Percentiles rank a stretch among this genome's conserved stretches.
These are phyloP conservation scores for Xanthoconium purpureum DNA, from an alignment of 768 basidiomycete genomes.

Conservation along the genomic window DNA sequence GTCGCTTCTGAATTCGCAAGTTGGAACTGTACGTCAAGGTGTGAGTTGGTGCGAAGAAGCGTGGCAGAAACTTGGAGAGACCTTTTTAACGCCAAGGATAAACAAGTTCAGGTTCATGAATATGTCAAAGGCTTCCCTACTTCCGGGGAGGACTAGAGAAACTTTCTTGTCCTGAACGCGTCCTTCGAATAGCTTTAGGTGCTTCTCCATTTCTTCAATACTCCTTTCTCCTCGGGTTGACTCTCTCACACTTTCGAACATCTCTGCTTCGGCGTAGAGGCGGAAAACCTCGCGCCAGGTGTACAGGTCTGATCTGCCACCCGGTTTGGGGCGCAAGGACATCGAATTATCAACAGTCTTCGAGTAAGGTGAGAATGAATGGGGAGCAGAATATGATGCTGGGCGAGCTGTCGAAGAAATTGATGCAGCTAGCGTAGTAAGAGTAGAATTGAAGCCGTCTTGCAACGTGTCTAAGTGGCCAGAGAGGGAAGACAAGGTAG, in stretches of 20 bases:
- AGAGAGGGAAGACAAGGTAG: constrained; percentile 54
- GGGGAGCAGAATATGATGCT: constrained; percentile 27
- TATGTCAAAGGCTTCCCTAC: constrained; percentile 55
- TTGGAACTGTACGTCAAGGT: constrained; percentile 54
- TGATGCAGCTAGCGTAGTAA: constrained; percentile 45
- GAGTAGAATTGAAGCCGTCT: constrained; percentile 44
- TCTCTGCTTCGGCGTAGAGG: constrained; percentile 78
- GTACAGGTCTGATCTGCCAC: constrained; percentile 60
- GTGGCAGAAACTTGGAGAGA: constrained; percentile 14
- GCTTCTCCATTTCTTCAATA: constrained; percentile 65
- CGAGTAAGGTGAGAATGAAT: constrained; percentile 35
- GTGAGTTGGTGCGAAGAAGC: not conserved
- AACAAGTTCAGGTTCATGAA: constrained; percentile 78
- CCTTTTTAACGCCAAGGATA: constrained; percentile 81
- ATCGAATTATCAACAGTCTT: constrained; percentile 11
- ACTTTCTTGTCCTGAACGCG: constrained; percentile 49
- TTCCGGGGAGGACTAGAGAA: constrained; percentile 56
- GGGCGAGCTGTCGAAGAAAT: constrained; percentile 36
- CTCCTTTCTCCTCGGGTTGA: constrained; percentile 61
- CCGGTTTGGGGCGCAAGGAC: constrained; percentile 39
- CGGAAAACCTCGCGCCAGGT: constrained; percentile 90
- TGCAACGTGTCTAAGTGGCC: constrained; percentile 51
- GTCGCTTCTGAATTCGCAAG: constrained; percentile 84
- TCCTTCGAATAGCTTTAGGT: constrained; percentile 61
- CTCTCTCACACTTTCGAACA: constrained; percentile 77